Evolutionary conservation across 2,329 filamentous ascomycete genomes (phyloP), one percentile per base, ranked within the genome.

Genomic region (Neoscytalidium dimidiatum): DNA sequence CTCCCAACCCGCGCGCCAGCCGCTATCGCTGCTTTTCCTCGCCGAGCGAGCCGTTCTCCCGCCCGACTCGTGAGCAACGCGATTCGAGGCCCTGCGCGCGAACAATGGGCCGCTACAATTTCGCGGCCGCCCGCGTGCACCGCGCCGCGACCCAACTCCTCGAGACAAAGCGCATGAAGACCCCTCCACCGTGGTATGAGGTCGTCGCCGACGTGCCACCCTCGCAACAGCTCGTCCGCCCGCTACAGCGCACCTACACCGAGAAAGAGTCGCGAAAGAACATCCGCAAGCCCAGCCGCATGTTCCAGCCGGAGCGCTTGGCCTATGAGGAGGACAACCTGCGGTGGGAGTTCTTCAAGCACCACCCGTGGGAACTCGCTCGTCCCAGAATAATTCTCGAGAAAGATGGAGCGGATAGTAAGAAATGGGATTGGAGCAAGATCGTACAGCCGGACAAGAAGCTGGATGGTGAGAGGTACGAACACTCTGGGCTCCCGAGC

Each of bases 351-450:
- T 99, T 98, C 81, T 99, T 92, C 82, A 88, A 85, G 73, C 94
- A 99, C 77, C 95, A 99, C 76, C 95, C 95, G 4, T 99, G 95
- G 95, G 95, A 99, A 80, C 82, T 99, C 74, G 95, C 95, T 19
- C 86, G 94, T 68, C 95, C 95, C 63, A 86, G 92, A 70, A 84
- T 97, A 66, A 83, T 99, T 52, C 81, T 98, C 9, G 95, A 99
- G 80, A 83, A 88, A 70, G 90, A 94, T 72, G 95, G 95, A 62
- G 91, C 90, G 74, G 94, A 99, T 74, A 83, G 87, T 60, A 86
- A 90, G 75, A 83, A 80, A 63, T 88, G 88, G 72, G 88, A 97
- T 77, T 98, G 94, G 94, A 91, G 89, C 70, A 88, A 84, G 26
- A 78, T 96, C 70, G 82, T 84, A 71, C 95, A 98, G 80, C 85